Conservation (phyloP, 192 early-diverging fungal species). For the Glomus cerebriforme region DNA sequence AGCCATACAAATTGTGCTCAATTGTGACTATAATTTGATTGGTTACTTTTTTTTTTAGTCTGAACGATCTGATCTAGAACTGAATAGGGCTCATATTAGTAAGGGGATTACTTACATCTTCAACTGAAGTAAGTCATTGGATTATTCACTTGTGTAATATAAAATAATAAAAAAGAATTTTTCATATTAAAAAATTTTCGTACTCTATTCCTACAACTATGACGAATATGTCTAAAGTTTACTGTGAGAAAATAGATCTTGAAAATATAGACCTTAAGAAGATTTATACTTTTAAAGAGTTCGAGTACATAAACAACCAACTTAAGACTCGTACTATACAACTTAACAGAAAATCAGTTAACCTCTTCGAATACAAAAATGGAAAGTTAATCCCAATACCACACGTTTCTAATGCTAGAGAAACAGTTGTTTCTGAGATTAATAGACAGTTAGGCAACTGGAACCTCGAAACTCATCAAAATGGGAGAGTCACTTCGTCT, state of each 20-base stretch:
- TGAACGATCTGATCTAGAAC: too few species aligned
- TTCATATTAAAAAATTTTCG: not conserved
- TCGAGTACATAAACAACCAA: constrained; percentile 8
- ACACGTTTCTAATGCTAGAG: not conserved
- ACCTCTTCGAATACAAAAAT: not conserved
- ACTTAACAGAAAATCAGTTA: not conserved
- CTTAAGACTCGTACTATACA: not conserved
- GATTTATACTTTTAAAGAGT: constrained; percentile 22
- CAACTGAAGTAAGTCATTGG: too few species aligned
- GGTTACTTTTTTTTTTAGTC: too few species aligned
- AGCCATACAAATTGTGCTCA: too few species aligned
- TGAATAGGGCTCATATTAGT: too few species aligned
- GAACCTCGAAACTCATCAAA: constrained; percentile 32
- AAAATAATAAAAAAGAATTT: not conserved
- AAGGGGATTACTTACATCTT: too few species aligned
- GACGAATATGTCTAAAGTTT: constrained; percentile 8
- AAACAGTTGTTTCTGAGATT: constrained; percentile 11
- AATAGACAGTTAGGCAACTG: constrained; percentile 9
- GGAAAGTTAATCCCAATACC: constrained; percentile 19
- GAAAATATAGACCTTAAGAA: constrained; percentile 11
- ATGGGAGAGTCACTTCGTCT: constrained; percentile 22
- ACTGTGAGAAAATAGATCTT: constrained; percentile 6
- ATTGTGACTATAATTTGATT: too few species aligned
- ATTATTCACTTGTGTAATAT: too few species aligned
- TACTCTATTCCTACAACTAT: not conserved